Evolutionary conservation across 2,329 filamentous ascomycete genomes (phyloP), one percentile per base, ranked within the genome.

Genomic region (Botrytis hyacinthi): DNA sequence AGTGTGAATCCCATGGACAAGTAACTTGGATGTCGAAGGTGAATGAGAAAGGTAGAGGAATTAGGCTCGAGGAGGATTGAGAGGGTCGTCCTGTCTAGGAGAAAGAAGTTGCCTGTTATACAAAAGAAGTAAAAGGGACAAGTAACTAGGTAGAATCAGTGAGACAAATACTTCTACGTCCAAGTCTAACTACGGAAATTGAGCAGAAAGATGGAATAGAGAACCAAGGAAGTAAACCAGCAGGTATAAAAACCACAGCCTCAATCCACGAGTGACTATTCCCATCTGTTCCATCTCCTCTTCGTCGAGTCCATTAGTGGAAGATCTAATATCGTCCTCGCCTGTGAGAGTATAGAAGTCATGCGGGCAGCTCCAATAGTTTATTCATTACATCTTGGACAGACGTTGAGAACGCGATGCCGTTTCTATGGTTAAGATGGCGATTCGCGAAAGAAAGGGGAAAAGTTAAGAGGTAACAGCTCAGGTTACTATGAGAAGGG

Each of bases 271-370:
- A 2, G 1, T 61, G 22, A 70, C 14, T 61, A 20, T 42, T 37
- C 22, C 3, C 7, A 46, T 7, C 0, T 29, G 3, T 18, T 4
- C 12, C 51, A 61, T 12, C 9, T 5, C 3, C 20, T 61, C 26
- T 42, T 29, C 8, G 0, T 26, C 1, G 9, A n/a, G 5, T 20
- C 48, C 18, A 2, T 6, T 3, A 18, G 14, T 3, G 3, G 29
- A 1, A 8, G 14, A 29, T 7, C 2, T 18, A 2, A 9, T 54
- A 16, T 44, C 18, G 29, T 48, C 35, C 1, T 22, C 54, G 6
- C 8, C 6, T 22, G 9, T 37, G 6, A 61, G n/a, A n/a, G 67
- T 4, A 32, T 61, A 46, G 8, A 60, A 35, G 26, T 46, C 37
- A 46, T 48, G 67, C 20, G 42, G 26, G 67, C 3, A 32, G n/a